Evolutionary conservation across 768 basidiomycete species (phyloP).

Genomic region (Suillus alpinus): DNA sequence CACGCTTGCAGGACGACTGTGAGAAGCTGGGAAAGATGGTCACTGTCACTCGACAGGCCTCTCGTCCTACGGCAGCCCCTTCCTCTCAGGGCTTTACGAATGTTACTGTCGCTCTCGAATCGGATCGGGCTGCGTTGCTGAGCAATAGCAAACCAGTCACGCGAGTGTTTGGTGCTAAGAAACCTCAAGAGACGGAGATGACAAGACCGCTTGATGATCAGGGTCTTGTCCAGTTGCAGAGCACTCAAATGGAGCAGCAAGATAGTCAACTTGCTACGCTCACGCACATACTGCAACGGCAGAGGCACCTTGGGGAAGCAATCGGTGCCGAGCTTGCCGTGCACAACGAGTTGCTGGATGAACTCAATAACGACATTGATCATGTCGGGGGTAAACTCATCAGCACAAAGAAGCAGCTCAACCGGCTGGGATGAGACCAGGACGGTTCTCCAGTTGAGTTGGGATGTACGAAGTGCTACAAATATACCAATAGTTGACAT

Average conservation of each 20-base stretch:
- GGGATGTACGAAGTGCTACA: slow-evolving; percentile 7
- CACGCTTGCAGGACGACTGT: slow-evolving; percentile 85
- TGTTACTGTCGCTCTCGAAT: slow-evolving; percentile 39
- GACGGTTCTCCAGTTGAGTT: slow-evolving; percentile 1
- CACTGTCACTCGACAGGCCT: slow-evolving; percentile 62
- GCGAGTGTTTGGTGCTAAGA: slow-evolving; percentile 73
- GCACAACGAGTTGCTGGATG: slow-evolving; percentile 87
- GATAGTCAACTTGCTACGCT: slow-evolving; percentile 79
- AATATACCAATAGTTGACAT: slow-evolving; percentile 22
- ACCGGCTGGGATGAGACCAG: slow-evolving; percentile 56
- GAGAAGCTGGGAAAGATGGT: slow-evolving; percentile 86
- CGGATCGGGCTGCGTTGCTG: slow-evolving; percentile 66
- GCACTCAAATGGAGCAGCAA: slow-evolving; percentile 78
- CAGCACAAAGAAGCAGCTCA: slow-evolving; percentile 79
- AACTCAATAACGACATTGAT: slow-evolving; percentile 74
- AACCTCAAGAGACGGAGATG: slow-evolving; percentile 75
- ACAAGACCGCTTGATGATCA: slow-evolving; percentile 87
- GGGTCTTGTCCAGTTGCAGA: slow-evolving; percentile 78
- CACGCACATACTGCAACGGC: slow-evolving; percentile 78
- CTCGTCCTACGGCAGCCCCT: slow-evolving; percentile 33
- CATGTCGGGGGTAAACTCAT: slow-evolving; percentile 73
- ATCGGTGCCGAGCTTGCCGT: slow-evolving; percentile 78
- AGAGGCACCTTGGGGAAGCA: slow-evolving; percentile 82
- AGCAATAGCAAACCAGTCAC: slow-evolving; percentile 51
- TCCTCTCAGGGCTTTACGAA: slow-evolving; percentile 28